Base-by-base conservation (phyloP, 1,284 basidiomycete genomes). In the Cystobasidium sp. region DNA sequence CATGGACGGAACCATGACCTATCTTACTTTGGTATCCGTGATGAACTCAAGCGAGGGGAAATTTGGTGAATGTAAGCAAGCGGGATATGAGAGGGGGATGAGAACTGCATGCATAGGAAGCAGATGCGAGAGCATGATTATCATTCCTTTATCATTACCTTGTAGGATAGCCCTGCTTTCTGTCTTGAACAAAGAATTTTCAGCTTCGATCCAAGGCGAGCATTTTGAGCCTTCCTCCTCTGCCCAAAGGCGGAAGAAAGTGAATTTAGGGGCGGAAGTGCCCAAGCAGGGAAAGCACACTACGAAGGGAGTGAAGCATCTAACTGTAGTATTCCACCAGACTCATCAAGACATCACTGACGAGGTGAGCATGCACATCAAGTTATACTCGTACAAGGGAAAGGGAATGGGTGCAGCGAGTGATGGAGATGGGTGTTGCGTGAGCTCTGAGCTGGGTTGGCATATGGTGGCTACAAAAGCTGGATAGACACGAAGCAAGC, bases 341-440 rank as follows among this genome's bases (percentile, higher is more conserved):
- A 39, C 39, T 43, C 56, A 59, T 59, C 56, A 59, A 59, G 56
- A 59, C 39, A 43, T 59, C 56, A 16, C 12, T 43, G 56, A 41
- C 56, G 56, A 59, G 56, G 56, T 59, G 39, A 59, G 56, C 37
- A 59, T 56, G 22, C 8, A 31, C 56, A n/a, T 31, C 39, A 56
- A 31, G 56, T 31, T 31, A 31, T 31, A 41, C 31, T n/a, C 37
- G 20, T 10, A n/a, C 52, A 20, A 59, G 56, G 20, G 46, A 31
- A 31, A 5, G 31, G 31, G 31, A 31, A 31, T 31, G 31, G 31
- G 5, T 31, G 31, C 31, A 31, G 31, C 31, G 31, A 1, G 31
- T 31, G 31, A 31, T 31, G 31, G 12, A 59, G 56, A 5, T 18
- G 39, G 56, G 10, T 59, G 39, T n/a, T 41, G 18, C 10, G 31